Base-by-base conservation (phyloP, 2,329 filamentous ascomycete genomes). In the Aspergillus vadensis region DNA sequence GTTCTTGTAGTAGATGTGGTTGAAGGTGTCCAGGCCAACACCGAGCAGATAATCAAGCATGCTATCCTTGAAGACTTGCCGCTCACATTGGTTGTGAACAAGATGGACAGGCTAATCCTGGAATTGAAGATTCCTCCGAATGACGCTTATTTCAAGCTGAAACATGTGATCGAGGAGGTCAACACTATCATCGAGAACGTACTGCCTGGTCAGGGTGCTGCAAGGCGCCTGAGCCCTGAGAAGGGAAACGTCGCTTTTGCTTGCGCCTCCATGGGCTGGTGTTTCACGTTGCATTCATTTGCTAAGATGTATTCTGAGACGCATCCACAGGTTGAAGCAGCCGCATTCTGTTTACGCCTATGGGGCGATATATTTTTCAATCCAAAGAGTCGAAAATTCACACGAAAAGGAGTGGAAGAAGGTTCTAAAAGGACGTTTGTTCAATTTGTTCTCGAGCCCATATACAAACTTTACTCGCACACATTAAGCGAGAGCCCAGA, bases 331-430 rank as follows among this genome's bases (percentile, higher is more conserved):
- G 84, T 98, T 69, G 92, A 96, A 74, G 82, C 88, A 0, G 84
- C 87, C 1, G 93, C 97, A 69, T 96, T 99, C 74, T 89, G 91
- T 17, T 85, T 85, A 70, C 85, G 95, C 55, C 81, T 99, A 65
- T 99, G 95, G 95, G 95, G 95, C 21, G 94, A 99, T 73, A 89
- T 99, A 59, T 99, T 95, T 79, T 99, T 90, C 82, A 98, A 98
- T 72, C 92, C 94, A 0, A 84, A 83, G 69, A 96, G 91, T 77
- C 88, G 94, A 63, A 94, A 91, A 59, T 99, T 99, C 70, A 96
- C 92, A 55, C 86, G 95, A 64, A 98, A 96, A 74, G 86, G 88
- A 0, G 79, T 91, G 21, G 94, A 98, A 70, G 88, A 94, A 65
- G 83, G 85, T 12, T 88, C 93, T 5, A 91, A 90, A 75, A 85